Conservation (phyloP, 2,329 filamentous ascomycete species). For the Drechslerella stenobrocha region DNA sequence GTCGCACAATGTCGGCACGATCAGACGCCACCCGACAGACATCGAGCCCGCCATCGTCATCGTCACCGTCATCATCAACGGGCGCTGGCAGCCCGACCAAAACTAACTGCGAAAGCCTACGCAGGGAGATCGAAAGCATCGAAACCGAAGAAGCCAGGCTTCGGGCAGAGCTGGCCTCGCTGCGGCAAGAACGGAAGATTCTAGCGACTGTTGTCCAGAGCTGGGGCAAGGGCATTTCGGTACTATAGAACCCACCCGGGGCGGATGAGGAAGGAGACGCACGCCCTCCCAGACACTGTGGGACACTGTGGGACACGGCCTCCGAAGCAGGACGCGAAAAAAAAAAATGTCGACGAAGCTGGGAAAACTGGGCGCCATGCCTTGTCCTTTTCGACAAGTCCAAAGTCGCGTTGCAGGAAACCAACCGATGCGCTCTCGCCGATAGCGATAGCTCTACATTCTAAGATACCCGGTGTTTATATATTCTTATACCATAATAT, state of each 20-base stretch:
- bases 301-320: too few species aligned
- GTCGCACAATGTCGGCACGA: conserved; percentile 1
- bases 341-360: too few species aligned
- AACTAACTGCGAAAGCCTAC: conserved; percentile 9
- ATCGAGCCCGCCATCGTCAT: conserved; percentile 2
- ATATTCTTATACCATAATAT: too few species aligned
- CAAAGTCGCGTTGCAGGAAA: background rate
- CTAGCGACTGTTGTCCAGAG: conserved; percentile 24
- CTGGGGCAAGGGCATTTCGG: conserved; percentile 19
- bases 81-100: conserved; percentile 9
- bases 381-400: too few species aligned
- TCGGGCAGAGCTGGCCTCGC: conserved; percentile 17
- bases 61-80: background rate
- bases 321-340: too few species aligned
- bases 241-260: background rate
- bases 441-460: background rate
- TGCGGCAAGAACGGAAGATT: conserved; percentile 35
- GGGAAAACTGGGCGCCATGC: too few species aligned
- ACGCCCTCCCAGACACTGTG: too few species aligned
- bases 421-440: background rate
- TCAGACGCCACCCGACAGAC: conserved; percentile 6
- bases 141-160: conserved; percentile 36
- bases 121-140: conserved; percentile 31
- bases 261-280: background rate
- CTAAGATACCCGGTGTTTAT: conserved; percentile 5